Conservation (phyloP, 331 rosid species). For the Saraca asoca region DNA sequence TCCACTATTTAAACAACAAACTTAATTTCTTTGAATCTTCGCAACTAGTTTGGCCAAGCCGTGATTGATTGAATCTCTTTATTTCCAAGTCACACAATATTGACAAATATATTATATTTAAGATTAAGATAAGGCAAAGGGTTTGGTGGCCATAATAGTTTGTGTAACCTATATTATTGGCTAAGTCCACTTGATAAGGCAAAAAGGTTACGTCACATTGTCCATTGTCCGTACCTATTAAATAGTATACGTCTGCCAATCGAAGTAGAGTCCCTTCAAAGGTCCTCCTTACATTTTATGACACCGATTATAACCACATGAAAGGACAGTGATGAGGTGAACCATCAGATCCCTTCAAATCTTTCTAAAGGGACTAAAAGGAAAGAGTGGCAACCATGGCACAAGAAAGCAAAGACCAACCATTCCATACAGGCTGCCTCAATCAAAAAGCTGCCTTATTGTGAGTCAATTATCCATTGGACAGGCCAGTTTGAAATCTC, state of each 20-base stretch:
- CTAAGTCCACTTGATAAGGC: constrained; percentile 34
- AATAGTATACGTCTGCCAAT: constrained; percentile 27
- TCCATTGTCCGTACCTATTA: constrained; percentile 26
- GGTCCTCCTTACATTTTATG: constrained; percentile 18
- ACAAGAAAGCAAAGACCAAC: constrained; percentile 39
- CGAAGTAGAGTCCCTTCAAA: constrained; percentile 41
- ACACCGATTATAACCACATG: constrained; percentile 38
- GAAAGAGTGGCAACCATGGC: constrained; percentile 37
- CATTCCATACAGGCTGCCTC: constrained; percentile 8
- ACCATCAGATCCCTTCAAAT: constrained; percentile 35
- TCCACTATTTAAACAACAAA: no score
- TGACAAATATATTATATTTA: neutral
- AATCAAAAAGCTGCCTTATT: constrained; percentile 32
- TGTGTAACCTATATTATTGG: constrained; percentile 23
- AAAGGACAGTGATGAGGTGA: constrained; percentile 41
- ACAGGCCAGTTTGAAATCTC: no score
- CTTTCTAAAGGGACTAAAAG: constrained; percentile 24
- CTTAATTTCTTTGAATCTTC: no score
- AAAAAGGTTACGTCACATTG: constrained; percentile 36
- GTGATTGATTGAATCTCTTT: neutral
- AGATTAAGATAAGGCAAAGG: constrained; percentile 21
- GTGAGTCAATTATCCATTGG: constrained; percentile 25
- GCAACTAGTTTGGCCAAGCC: no score
- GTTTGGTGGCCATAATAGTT: constrained; percentile 31
- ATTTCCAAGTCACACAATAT: neutral